phyloP scores from a whole-genome alignment of 1,284 basidiomycete species.

The Vanrija humicola region DNA sequence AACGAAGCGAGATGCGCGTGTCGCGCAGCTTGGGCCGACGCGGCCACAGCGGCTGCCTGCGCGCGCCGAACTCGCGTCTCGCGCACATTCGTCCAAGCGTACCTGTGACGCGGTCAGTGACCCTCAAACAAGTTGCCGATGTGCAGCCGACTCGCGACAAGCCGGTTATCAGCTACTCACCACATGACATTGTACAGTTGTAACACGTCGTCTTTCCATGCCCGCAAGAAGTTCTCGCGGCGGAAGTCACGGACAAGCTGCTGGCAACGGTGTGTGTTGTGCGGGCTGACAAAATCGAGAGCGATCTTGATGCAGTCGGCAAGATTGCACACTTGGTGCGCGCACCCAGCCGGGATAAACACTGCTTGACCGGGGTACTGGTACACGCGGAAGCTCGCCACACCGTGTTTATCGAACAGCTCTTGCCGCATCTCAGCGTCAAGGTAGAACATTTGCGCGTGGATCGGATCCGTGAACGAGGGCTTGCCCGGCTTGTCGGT shows the following conservation, averaged over 20 bases:
- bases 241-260: conserved; percentile 82
- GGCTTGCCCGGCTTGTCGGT: conserved; percentile 13
- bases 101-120: conserved; percentile 24
- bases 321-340: conserved; percentile 75
- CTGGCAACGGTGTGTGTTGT: conserved; percentile 82
- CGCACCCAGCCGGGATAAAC: conserved; percentile 92
- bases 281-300: conserved; percentile 90
- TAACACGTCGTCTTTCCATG: conserved; percentile 91
- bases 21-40: conserved; percentile 13
- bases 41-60: conserved; percentile 20
- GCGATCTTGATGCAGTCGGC: conserved; percentile 94
- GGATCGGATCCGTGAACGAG: conserved; percentile 71
- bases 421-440: conserved; percentile 65
- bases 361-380: conserved; percentile 90
- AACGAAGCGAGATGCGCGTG: conserved; percentile 17
- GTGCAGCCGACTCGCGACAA: neutral
- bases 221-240: conserved; percentile 74
- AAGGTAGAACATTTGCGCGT: conserved; percentile 82
- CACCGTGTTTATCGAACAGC: conserved; percentile 64
- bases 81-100: conserved; percentile 39
- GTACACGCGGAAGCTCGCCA: conserved; percentile 76
- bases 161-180: conserved; percentile 55
- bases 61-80: conserved; percentile 26
- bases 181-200: conserved; percentile 89
- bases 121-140: neutral